These are phyloP conservation scores for Cucurbita pepo DNA, from an alignment of 306 rosid genomes.

Conservation along the genomic window DNA sequence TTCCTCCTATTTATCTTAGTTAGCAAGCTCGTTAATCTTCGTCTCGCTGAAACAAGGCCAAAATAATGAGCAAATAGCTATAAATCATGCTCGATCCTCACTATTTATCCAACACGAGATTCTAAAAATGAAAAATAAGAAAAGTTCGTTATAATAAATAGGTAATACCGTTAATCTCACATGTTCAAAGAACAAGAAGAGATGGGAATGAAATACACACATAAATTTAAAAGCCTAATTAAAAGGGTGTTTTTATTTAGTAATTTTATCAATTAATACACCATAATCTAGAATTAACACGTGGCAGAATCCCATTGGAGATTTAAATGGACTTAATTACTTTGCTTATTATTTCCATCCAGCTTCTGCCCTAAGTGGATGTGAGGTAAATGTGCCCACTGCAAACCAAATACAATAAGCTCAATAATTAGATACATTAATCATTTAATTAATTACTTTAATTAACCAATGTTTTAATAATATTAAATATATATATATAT, in stretches of 20 bases:
- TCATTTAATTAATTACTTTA: background rate
- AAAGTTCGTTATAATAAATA: too few relatives aligned
- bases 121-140: too few relatives aligned
- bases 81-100: too few relatives aligned
- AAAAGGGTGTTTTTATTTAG: background rate
- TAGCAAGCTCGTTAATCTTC: too few relatives aligned
- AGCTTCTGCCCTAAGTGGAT: slow-evolving; percentile 82
- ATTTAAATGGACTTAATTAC: slow-evolving; percentile 20
- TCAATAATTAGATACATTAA: background rate
- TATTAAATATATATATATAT: background rate
- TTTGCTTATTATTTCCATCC: slow-evolving; percentile 59
- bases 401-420: slow-evolving; percentile 5
- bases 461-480: background rate
- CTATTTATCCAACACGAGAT: too few relatives aligned
- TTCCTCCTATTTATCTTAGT: too few relatives aligned
- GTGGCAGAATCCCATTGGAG: background rate
- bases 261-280: background rate
- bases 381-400: slow-evolving; percentile 99
- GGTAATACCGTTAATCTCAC: too few relatives aligned
- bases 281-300: background rate
- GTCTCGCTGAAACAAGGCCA: background rate
- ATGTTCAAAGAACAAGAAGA: too few relatives aligned
- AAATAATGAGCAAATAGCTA: background rate
- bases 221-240: background rate
- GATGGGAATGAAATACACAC: background rate